phyloP scores from a whole-genome alignment of 345 rosid genomes.

The Passiflora organensis region DNA sequence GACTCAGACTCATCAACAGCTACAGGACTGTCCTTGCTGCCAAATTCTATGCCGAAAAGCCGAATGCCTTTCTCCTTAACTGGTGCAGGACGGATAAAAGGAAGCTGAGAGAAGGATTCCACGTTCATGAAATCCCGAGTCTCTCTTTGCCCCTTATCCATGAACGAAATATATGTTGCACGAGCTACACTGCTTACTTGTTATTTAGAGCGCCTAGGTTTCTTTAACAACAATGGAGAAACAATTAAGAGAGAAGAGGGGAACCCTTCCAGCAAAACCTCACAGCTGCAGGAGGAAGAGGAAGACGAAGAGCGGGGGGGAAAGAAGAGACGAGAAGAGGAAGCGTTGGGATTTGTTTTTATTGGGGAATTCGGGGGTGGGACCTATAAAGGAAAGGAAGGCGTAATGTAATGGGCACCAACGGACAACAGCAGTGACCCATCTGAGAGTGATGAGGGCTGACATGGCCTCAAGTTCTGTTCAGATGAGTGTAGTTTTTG shows the following conservation, averaged over 20 bases:
- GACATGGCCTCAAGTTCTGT: slow-evolving; percentile 45
- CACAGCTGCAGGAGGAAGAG: background rate
- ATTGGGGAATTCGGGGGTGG: slow-evolving; percentile 1
- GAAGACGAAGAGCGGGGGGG: slow-evolving; percentile 3
- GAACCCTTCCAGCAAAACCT: background rate
- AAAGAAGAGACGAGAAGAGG: background rate
- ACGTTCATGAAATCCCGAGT: slow-evolving; percentile 49
- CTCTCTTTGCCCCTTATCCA: slow-evolving; percentile 38
- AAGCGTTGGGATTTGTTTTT: slow-evolving; percentile 3
- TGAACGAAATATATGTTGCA: no score
- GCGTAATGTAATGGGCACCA: slow-evolving; percentile 19
- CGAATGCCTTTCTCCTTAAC: slow-evolving; percentile 59
- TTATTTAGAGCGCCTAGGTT: no score
- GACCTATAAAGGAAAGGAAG: slow-evolving; percentile 15
- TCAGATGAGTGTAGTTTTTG: slow-evolving; percentile 32
- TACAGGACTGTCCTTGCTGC: slow-evolving; percentile 15
- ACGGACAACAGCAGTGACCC: slow-evolving; percentile 29
- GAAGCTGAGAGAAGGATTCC: slow-evolving; percentile 49
- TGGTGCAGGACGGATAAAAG: slow-evolving; percentile 56
- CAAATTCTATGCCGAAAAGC: slow-evolving; percentile 83
- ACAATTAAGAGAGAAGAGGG: background rate
- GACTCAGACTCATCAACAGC: slow-evolving; percentile 28
- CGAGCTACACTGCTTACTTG: no score
- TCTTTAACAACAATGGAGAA: background rate
- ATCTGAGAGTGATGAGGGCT: slow-evolving; percentile 42